These are phyloP conservation scores for Fusarium gaditjirri DNA, from an alignment of 2,329 filamentous ascomycete genomes.

Conservation along the genomic window DNA sequence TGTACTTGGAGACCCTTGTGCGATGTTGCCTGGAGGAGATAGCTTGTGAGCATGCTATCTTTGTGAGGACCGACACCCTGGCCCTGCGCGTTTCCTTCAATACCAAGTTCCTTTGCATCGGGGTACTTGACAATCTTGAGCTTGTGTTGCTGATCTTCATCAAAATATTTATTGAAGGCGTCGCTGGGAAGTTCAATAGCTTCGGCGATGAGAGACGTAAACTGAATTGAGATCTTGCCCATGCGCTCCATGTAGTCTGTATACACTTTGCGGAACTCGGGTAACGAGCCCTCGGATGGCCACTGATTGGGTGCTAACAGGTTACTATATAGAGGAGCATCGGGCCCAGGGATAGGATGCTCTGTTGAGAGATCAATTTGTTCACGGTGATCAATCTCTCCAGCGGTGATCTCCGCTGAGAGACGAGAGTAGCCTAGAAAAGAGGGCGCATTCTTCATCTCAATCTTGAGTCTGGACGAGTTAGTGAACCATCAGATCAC, in stretches of 20 bases:
- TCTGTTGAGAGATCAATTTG: conserved; percentile 89
- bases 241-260: conserved; percentile 81
- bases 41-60: conserved; percentile 84
- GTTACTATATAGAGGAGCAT: conserved; percentile 77
- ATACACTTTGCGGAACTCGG: conserved; percentile 74
- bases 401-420: conserved; percentile 77
- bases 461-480: conserved; percentile 65
- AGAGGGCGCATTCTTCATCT: conserved; percentile 78
- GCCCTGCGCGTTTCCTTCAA: conserved; percentile 55
- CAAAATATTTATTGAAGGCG: conserved; percentile 84
- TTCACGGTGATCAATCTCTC: conserved; percentile 81
- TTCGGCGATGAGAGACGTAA: conserved; percentile 85
- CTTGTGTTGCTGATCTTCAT: conserved; percentile 81
- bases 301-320: conserved; percentile 83
- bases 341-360: conserved; percentile 71
- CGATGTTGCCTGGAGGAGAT: conserved; percentile 81
- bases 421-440: conserved; percentile 77
- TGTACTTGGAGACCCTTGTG: conserved; percentile 85
- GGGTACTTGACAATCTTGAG: conserved; percentile 91
- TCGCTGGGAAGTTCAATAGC: conserved; percentile 76
- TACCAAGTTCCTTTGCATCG: conserved; percentile 70
- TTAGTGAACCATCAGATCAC: neutral
- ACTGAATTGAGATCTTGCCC: conserved; percentile 76
- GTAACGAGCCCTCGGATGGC: conserved; percentile 72
- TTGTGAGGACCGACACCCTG: conserved; percentile 83